Percentiles rank a stretch among this genome's conserved stretches.
Conservation (phyloP, 2,329 filamentous ascomycete species). For the Sclerotinia borealis region DNA sequence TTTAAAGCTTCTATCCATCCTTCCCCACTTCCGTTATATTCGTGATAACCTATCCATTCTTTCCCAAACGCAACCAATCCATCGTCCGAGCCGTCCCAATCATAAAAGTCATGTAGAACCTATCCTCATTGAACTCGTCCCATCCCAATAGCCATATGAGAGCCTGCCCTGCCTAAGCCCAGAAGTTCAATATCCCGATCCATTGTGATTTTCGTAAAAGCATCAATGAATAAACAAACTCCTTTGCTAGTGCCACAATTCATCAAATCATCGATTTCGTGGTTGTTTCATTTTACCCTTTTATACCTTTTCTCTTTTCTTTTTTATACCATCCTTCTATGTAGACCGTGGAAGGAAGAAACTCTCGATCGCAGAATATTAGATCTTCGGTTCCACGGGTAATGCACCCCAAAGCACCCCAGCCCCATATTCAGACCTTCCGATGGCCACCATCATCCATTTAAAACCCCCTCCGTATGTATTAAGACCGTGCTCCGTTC, state of each 20-base stretch:
- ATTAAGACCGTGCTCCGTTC: neutral
- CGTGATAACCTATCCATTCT: slow-evolving; percentile 4
- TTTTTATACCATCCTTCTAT: neutral
- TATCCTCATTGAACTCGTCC: neutral
- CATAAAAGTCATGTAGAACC: neutral
- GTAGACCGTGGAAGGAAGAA: neutral
- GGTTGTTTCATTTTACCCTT: neutral
- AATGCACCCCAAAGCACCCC: neutral
- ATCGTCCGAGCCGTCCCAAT: neutral
- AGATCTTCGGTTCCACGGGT: neutral
- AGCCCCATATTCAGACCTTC: neutral
- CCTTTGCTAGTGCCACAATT: neutral
- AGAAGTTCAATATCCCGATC: neutral
- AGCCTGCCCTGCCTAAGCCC: neutral
- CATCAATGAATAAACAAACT: slow-evolving; percentile 6
- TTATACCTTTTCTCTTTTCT: neutral
- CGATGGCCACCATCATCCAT: neutral
- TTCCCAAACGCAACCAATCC: neutral
- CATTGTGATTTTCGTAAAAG: slow-evolving; percentile 3
- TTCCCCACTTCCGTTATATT: neutral
- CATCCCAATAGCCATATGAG: neutral
- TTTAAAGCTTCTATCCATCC: neutral
- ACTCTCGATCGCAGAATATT: neutral
- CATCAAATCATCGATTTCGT: slow-evolving; percentile 9
- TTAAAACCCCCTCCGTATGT: neutral